Base-by-base conservation (phyloP, 2,329 filamentous ascomycete species). In the Neocucurbitaria cava region DNA sequence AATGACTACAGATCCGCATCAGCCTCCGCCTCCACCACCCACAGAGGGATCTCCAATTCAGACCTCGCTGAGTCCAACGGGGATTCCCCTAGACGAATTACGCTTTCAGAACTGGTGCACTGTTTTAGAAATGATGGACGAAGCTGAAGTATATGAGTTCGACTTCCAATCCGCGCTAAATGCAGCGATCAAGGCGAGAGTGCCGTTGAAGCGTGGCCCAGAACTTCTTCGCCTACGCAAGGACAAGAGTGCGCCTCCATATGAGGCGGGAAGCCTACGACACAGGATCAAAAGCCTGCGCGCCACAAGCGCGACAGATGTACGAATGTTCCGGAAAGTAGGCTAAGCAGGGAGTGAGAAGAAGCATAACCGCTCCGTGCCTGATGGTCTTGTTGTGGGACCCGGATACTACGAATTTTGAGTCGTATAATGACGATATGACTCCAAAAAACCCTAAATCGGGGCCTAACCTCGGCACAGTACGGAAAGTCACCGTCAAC, bases 101-200 rank as follows among this genome's bases (percentile, higher is more conserved):
- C 77, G 82, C 33, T 84, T 79, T 65, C 73, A 77, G 54, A 82
- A 82, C 53, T 84, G 82, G 82, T 71, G 76, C 43, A 69, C 69
- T 7, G 71, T 83, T 42, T 79, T 81, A 47, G 75, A 79, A 45
- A 68, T 83, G 46, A 73, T 83, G 55, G 66, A 64, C 20, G 63
- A 75, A 15, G 77, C 77, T 9, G 69, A 76, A 47, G 43, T 46
- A 7, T 57, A 58, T 45, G 58, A 73, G 21, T 39, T 43, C 3
- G 45, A 45, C 6, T 42, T 53, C 3, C 38, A 49, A 33, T 15
- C 18, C 17, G 49, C 42, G 9, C 21, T 62, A 21, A 41, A 64
- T 21, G 30, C 52, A 10, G 65, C 65, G 45, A 59, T 59, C 9
- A 47, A 50, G 24, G 17, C 40, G 3, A 58, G 58, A 1, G 36